A percentile compares a stretch with the other conserved stretches of the same genome.
Evolutionary conservation across 345 rosid species (phyloP).

Genomic region (Corymbia maculata): DNA sequence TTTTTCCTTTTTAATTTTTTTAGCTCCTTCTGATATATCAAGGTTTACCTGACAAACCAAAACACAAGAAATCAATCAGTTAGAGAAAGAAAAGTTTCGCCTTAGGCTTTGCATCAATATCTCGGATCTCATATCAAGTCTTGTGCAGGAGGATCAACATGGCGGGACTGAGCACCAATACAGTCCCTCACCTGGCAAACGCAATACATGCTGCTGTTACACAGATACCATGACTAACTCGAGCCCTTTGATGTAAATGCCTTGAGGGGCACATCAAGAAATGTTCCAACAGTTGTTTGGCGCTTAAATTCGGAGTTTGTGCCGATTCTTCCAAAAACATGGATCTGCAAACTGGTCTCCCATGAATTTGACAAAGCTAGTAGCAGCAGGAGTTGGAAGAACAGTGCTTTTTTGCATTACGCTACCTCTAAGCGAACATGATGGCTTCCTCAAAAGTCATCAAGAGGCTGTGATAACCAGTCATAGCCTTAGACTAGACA

Average conservation of each 20-base stretch:
- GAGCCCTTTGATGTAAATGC: background rate
- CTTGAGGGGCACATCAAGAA: background rate
- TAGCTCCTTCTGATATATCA: background rate
- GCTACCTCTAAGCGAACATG: background rate
- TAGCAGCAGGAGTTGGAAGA: background rate
- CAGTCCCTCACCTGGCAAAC: slow-evolving; percentile 32
- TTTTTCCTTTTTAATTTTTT: background rate
- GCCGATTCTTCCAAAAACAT: background rate
- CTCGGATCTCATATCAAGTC: background rate
- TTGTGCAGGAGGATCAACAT: slow-evolving; percentile 47
- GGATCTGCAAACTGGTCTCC: background rate
- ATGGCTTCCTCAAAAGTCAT: background rate
- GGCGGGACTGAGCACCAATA: slow-evolving; percentile 33
- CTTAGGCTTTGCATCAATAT: background rate
- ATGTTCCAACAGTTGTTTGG: background rate
- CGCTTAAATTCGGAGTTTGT: background rate
- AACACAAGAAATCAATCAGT: background rate
- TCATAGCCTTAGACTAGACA: background rate
- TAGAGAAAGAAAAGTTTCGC: background rate
- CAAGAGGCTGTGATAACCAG: background rate
- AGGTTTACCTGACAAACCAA: background rate
- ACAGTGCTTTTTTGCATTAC: background rate
- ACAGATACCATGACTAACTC: background rate
- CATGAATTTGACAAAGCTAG: background rate
- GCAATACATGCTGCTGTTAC: slow-evolving; percentile 39